Evolutionary conservation across 2,329 filamentous ascomycete genomes (phyloP), one percentile per base, ranked within the genome.

Genomic region (Arthrobotrys musiformis): DNA sequence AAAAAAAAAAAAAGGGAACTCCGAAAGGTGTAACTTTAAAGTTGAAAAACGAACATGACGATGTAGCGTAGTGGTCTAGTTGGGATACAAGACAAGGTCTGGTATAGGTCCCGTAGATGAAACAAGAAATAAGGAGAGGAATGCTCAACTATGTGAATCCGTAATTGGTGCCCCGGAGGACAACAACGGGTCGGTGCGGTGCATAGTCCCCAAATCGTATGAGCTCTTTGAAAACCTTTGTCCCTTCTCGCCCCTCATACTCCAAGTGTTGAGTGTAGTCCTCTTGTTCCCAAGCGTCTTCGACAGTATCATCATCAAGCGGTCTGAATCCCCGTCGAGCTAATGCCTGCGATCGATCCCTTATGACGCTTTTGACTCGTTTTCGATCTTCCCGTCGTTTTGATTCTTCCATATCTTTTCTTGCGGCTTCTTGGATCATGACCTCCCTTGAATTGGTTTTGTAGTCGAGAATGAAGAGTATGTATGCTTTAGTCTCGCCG

Each of bases 381-480:
- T 64, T 72, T 15, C 68, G 56, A 37, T 72, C 40, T 19, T 64
- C 22, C 26, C 40, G 24, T 40, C 68, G 22, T 15, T 46, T 5
- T 4, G 48, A 1, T 30, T 72, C 68, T n/a, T 72, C 58, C n/a
- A 44, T 58, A 2, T 63, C 48, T 17, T 72, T 72, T n/a, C 68
- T 56, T 24, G 24, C n/a, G 4, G 33, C 22, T 33, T 72, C 68
- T 17, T 48, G 6, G 46, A 56, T 8, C 28, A 58, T 26, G 13
- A 37, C 24, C 11, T 58, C 60, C 11, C 26, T n/a, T 7, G 42
- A 22, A 5, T 58, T 19, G 15, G 42, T 48, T 24, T 50, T 72
- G 60, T 72, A 72, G 24, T 72, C 68, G 1, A 72, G 48, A 58
- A 72, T 72, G 15, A 72, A 64, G 24, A 72, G 44, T 35, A 72